Conservation (phyloP, 768 basidiomycete genomes). For the Amanita polypyramis region DNA sequence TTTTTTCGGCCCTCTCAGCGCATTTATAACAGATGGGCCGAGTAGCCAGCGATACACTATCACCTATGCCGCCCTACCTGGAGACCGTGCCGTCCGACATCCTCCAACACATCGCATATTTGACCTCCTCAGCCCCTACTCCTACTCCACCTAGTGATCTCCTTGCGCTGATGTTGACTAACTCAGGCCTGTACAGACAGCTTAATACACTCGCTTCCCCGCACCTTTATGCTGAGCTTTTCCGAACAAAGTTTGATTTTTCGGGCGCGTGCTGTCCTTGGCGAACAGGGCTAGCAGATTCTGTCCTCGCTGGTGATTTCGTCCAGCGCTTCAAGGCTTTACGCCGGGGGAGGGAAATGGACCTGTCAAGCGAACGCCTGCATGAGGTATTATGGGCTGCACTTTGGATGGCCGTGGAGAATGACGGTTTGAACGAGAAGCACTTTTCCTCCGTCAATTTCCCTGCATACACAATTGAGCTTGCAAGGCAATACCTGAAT, state of each 20-base stretch:
- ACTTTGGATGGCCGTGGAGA: conserved; percentile 53
- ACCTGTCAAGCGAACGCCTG: conserved; percentile 20
- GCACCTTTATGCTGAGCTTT: conserved; percentile 48
- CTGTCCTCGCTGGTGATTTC: conserved; percentile 38
- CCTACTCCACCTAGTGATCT: conserved; percentile 31
- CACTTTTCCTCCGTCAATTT: conserved; percentile 34
- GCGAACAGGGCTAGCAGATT: conserved; percentile 21
- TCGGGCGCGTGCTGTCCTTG: conserved; percentile 17
- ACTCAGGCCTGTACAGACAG: conserved; percentile 29
- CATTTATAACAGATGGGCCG: neutral
- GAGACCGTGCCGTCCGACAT: conserved; percentile 45
- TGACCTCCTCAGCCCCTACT: conserved; percentile 27
- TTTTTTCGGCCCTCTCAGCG: neutral
- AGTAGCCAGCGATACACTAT: neutral
- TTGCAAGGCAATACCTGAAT: conserved; percentile 14
- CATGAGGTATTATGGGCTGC: conserved; percentile 44
- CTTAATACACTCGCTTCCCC: conserved; percentile 35
- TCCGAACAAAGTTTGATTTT: conserved; percentile 38
- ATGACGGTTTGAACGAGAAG: conserved; percentile 33
- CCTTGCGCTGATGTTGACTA: conserved; percentile 33
- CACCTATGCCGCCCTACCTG: conserved; percentile 33
- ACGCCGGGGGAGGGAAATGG: conserved; percentile 31
- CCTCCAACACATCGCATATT: conserved; percentile 43
- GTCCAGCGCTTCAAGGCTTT: conserved; percentile 36
- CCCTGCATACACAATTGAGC: conserved; percentile 23